These are phyloP conservation scores for Lactarius indigo DNA, from an alignment of 768 basidiomycete genomes.

Conservation along the genomic window DNA sequence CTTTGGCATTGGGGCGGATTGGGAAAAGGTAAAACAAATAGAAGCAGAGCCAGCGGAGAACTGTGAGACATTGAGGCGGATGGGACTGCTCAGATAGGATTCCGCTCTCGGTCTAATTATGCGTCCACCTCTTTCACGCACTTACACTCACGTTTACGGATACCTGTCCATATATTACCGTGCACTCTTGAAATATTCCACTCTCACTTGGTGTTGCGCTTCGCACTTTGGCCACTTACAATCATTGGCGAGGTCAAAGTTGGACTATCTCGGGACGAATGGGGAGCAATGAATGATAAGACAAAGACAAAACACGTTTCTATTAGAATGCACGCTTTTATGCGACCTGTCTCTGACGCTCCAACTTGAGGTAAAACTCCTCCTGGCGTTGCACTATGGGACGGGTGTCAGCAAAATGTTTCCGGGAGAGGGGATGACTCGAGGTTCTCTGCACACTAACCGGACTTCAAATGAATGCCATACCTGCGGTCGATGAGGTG, in stretches of 20 bases:
- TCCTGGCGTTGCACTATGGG: constrained; percentile 73
- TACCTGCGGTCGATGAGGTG: constrained; percentile 54
- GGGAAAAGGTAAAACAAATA: constrained; percentile 80
- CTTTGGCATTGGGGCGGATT: constrained; percentile 90
- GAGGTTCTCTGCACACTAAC: constrained; percentile 43
- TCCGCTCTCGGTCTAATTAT: constrained; percentile 3
- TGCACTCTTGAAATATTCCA: background rate
- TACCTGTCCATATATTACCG: constrained; percentile 10
- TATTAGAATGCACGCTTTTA: constrained; percentile 20
- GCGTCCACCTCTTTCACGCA: constrained; percentile 2
- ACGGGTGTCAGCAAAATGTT: background rate
- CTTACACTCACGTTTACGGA: background rate
- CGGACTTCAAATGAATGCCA: constrained; percentile 67
- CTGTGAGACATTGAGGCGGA: constrained; percentile 71
- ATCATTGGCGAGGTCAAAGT: background rate
- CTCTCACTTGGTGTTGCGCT: background rate
- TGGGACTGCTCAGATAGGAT: constrained; percentile 50
- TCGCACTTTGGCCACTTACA: background rate
- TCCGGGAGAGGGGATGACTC: constrained; percentile 2
- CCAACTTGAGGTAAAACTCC: constrained; percentile 81
- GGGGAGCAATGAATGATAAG: background rate
- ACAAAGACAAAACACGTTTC: constrained; percentile 12
- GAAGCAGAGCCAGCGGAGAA: constrained; percentile 64
- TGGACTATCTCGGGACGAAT: background rate
- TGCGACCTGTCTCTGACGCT: constrained; percentile 47